phyloP scores from a whole-genome alignment of 148 eudicot genomes.

The Vaccinium macrocarpon region DNA sequence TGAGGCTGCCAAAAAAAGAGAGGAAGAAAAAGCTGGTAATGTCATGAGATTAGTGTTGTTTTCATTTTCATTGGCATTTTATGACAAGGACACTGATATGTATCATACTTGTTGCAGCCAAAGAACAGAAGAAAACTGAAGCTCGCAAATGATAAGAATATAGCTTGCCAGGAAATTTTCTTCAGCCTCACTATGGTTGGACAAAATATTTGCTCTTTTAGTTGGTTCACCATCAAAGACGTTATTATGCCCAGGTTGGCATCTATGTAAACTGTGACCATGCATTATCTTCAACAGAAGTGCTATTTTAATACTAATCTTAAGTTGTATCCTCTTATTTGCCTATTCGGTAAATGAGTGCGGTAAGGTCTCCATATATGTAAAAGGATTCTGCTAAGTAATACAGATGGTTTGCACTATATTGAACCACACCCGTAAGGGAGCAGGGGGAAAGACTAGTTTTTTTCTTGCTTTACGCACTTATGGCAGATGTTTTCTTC shows the following conservation, averaged over 20 bases:
- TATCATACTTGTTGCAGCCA: constrained; percentile 50
- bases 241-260: not conserved
- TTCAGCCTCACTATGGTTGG: not conserved
- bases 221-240: constrained; percentile 3
- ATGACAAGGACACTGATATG: not conserved
- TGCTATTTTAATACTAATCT: not conserved
- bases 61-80: not conserved
- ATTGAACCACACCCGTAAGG: not conserved
- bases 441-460: not conserved
- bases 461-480: not conserved
- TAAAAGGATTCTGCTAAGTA: not conserved
- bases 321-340: not conserved
- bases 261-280: not conserved
- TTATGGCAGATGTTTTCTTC: not conserved
- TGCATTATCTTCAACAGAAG: not conserved
- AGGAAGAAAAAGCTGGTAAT: constrained; percentile 89
- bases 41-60: not conserved
- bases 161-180: constrained; percentile 8
- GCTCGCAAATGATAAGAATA: constrained; percentile 35
- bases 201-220: constrained; percentile 10
- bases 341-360: not conserved
- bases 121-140: constrained; percentile 86
- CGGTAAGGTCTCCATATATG: not conserved
- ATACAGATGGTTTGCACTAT: not conserved
- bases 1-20: constrained; percentile 87